Evolutionary conservation across 352 stramenopile genomes (phyloP).

Genomic region (Albugo laibachii): DNA sequence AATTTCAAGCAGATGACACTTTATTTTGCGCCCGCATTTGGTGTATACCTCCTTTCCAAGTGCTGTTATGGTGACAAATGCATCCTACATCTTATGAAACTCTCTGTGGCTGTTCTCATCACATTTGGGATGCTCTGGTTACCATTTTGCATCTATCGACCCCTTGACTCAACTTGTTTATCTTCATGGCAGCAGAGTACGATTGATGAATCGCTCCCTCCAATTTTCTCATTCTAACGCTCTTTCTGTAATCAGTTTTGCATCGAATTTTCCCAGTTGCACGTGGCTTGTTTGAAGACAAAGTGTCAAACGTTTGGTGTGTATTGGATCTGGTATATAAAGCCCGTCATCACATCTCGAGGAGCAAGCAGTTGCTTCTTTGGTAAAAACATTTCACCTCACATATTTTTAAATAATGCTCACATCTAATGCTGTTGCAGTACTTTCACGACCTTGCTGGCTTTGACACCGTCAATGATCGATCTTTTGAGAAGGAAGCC

Average conservation of each 20-base stretch:
- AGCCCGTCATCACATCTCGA: conserved; percentile 28
- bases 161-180: conserved; percentile 20
- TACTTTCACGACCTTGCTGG: conserved; percentile 55
- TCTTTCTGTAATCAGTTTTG: conserved; percentile 33
- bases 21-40: conserved; percentile 91
- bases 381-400: conserved; percentile 17
- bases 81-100: conserved; percentile 36
- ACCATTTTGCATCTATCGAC: conserved; percentile 67
- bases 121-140: conserved; percentile 84
- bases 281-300: conserved; percentile 94
- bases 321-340: conserved; percentile 71
- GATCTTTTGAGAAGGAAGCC: conserved; percentile 45
- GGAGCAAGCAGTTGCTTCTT: conserved; percentile 41
- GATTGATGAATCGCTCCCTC: background rate
- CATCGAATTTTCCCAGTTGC: conserved; percentile 90
- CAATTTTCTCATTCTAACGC: background rate
- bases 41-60: conserved; percentile 82
- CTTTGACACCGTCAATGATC: conserved; percentile 72
- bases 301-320: conserved; percentile 95
- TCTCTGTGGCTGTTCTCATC: conserved; percentile 71
- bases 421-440: conserved; percentile 8
- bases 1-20: conserved; percentile 99
- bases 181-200: conserved; percentile 46
- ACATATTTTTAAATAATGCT: background rate
- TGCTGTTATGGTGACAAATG: conserved; percentile 26